A percentile compares a stretch with the other conserved stretches of the same genome.
These are phyloP conservation scores for Calocera cornea DNA, from an alignment of 768 basidiomycete species.

Conservation along the genomic window DNA sequence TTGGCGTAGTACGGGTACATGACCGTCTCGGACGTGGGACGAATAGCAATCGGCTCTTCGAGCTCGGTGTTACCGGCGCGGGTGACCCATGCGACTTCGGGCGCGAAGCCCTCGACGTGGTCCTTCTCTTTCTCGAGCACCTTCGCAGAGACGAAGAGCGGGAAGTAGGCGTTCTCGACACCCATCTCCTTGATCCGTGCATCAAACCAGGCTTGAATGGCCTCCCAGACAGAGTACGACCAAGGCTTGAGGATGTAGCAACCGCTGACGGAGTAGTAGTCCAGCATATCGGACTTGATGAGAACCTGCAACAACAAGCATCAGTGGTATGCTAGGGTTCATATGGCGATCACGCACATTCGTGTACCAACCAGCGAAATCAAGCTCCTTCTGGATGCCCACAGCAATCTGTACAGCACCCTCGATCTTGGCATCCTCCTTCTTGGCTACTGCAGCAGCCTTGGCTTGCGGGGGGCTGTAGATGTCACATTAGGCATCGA, in stretches of 20 bases:
- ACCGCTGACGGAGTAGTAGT: constrained; percentile 96
- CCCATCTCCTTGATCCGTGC: constrained; percentile 80
- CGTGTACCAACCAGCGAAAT: constrained; percentile 90
- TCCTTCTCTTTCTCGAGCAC: constrained; percentile 95
- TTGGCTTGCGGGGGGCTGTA: constrained; percentile 16
- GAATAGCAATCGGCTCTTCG: constrained; percentile 94
- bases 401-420: constrained; percentile 86
- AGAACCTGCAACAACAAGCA: constrained; percentile 47
- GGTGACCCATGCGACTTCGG: constrained; percentile 99
- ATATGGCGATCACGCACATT: constrained; percentile 41
- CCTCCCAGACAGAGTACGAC: constrained; percentile 96
- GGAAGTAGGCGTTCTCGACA: constrained; percentile 96
- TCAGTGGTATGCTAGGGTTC: constrained; percentile 26
- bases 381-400: constrained; percentile 88
- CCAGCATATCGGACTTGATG: constrained; percentile 95
- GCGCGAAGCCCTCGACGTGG: constrained; percentile 97
- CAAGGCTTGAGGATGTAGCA: constrained; percentile 98
- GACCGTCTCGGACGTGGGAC: constrained; percentile 94
- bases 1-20: constrained; percentile 99
- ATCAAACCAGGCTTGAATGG: constrained; percentile 95
- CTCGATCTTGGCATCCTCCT: constrained; percentile 69
- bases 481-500: neutral
- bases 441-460: constrained; percentile 36
- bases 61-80: constrained; percentile 88
- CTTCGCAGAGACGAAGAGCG: constrained; percentile 90